Conservation (phyloP, 2,329 filamentous ascomycete genomes). For the Epichloe aotearoae region DNA sequence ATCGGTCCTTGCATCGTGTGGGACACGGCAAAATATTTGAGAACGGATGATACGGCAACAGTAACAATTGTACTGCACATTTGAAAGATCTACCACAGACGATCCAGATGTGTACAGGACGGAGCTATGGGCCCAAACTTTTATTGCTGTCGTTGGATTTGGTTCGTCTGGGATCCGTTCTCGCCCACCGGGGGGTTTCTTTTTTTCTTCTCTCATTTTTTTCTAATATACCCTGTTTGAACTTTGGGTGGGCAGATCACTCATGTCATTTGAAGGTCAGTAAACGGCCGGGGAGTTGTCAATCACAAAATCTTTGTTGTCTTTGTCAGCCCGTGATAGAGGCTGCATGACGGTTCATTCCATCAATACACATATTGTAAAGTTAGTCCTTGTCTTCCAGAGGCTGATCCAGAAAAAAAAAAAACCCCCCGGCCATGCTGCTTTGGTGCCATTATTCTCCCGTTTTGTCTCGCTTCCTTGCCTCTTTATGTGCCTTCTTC, state of each 20-base stretch:
- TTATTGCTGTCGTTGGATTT: background rate
- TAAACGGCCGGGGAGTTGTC: background rate
- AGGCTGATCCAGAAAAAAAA: no score
- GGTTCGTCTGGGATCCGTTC: background rate
- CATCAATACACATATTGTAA: background rate
- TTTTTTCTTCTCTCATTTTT: background rate
- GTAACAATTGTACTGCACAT: background rate
- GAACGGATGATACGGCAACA: background rate
- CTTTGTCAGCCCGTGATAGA: background rate
- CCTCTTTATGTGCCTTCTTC: slow-evolving; percentile 50
- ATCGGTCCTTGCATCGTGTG: slow-evolving; percentile 4
- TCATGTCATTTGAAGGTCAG: background rate
- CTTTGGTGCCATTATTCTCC: background rate
- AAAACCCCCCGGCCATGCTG: no score
- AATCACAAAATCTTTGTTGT: background rate
- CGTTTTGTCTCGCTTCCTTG: slow-evolving; percentile 30
- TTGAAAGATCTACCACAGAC: background rate
- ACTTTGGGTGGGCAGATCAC: background rate
- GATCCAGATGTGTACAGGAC: background rate
- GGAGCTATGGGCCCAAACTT: background rate
- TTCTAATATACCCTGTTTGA: slow-evolving; percentile 9
- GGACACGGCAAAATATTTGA: background rate
- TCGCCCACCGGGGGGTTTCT: background rate
- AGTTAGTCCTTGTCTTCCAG: background rate
- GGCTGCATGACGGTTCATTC: background rate